Evolutionary conservation across 192 early-diverging fungal species (phyloP), one percentile per base, ranked within the genome.

Genomic region (Podila verticillata): DNA sequence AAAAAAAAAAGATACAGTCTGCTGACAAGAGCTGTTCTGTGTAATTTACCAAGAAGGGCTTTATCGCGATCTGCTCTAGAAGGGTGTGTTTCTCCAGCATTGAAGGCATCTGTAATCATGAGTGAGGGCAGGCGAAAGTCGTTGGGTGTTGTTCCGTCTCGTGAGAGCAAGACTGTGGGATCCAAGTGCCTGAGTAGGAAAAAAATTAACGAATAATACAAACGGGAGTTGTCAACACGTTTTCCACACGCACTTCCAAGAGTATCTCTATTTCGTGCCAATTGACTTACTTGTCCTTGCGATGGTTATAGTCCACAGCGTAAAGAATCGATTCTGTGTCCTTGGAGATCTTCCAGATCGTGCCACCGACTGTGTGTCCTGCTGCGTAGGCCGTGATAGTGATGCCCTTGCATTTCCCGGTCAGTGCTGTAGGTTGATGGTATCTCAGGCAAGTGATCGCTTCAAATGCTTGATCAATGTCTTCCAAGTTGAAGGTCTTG

Each of bases 291-390:
- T 87, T 84, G 79, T 99, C 98, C 66, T 93, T 94, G 48, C 90
- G 88, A 75, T 98, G 95, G 79, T 98, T 99, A 75, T 92, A 98
- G 81, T 99, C 96, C 36, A 98, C 94, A 1, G 97, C 96, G 73
- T 99, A 99, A 6, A 98, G 85, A 63, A 99, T 94, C 10, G 93
- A 91, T 71, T 99, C 96, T 19, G 94, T 92, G 61, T 96, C 96
- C 70, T 96, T 97, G 74, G 92, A 93, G 63, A 99, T 95, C 60
- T 94, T 96, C 98, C 98, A 99, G 51, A 99, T 86, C 2, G 97
- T 96, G 24, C 98, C 98, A 68, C 98, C 98, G 31, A 99, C 87
- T 1, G 98, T 92, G 73, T 98, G 97, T 10, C 96, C 98, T 3
- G 97, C 98, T 20, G 91, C 82, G 82, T 94, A 94, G 8, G 98